These are phyloP conservation scores for Pseudocercospora fuligena DNA, from an alignment of 2,329 filamentous ascomycete genomes.

Conservation along the genomic window DNA sequence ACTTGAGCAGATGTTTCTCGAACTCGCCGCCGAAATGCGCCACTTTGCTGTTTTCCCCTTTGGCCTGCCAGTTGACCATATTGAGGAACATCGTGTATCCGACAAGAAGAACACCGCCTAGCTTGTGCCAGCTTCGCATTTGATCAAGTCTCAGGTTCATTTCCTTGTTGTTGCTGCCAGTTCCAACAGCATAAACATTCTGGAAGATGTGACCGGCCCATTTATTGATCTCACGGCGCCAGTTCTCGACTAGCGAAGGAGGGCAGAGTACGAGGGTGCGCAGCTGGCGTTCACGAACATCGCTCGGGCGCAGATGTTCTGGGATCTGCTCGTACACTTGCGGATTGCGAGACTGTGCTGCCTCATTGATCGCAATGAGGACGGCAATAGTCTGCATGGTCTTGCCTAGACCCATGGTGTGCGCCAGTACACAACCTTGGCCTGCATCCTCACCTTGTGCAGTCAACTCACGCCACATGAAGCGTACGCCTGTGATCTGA, in stretches of 20 bases:
- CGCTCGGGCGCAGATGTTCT: constrained; percentile 53
- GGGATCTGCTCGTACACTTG: constrained; percentile 71
- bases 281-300: constrained; percentile 50
- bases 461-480: constrained; percentile 86
- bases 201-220: constrained; percentile 68
- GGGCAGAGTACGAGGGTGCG: constrained; percentile 78
- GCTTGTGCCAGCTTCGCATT: constrained; percentile 64
- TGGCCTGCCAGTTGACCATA: constrained; percentile 41
- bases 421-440: constrained; percentile 81
- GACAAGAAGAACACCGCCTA: constrained; percentile 76
- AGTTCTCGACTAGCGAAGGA: constrained; percentile 76
- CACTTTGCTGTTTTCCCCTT: constrained; percentile 8
- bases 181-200: constrained; percentile 60
- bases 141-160: constrained; percentile 33
- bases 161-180: constrained; percentile 37
- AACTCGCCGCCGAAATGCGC: constrained; percentile 64
- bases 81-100: constrained; percentile 72
- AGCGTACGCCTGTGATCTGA: constrained; percentile 80
- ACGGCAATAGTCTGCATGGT: constrained; percentile 87
- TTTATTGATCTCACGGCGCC: constrained; percentile 73
- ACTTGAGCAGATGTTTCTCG: constrained; percentile 68
- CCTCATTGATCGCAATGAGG: constrained; percentile 73
- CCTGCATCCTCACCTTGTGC: constrained; percentile 53
- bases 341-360: constrained; percentile 63
- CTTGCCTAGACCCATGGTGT: constrained; percentile 92